Evolutionary conservation across 371 early-diverging fungal genomes (phyloP).

Genomic region (Lichtheimia hyalospora): DNA sequence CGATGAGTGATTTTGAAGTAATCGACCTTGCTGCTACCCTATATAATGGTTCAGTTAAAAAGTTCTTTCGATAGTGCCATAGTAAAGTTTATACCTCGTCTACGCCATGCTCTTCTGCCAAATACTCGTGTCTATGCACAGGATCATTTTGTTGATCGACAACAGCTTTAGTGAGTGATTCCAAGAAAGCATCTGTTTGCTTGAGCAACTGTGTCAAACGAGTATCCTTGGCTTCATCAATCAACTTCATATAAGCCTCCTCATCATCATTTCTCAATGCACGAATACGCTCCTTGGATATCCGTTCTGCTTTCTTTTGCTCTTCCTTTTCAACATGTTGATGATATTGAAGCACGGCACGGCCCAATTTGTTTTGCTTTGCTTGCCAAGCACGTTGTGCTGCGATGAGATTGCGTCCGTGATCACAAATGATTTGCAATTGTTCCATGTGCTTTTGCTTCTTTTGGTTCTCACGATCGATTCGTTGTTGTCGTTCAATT

Average conservation of each 20-base stretch:
- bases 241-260: constrained; percentile 92
- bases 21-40: constrained; percentile 61
- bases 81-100: neutral
- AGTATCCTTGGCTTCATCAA: constrained; percentile 95
- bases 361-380: constrained; percentile 73
- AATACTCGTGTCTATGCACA: constrained; percentile 30
- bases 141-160: constrained; percentile 76
- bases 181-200: constrained; percentile 89
- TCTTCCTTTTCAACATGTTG: constrained; percentile 89
- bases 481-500: constrained; percentile 85
- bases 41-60: neutral
- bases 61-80: neutral
- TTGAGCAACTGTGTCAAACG: constrained; percentile 89
- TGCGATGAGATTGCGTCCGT: constrained; percentile 72
- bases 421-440: constrained; percentile 72
- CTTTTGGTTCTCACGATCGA: constrained; percentile 86
- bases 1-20: constrained; percentile 90
- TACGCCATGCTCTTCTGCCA: neutral
- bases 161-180: constrained; percentile 76
- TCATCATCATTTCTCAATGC: constrained; percentile 96
- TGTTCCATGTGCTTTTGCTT: constrained; percentile 82
- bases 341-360: constrained; percentile 77
- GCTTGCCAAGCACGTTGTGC: constrained; percentile 66
- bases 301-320: constrained; percentile 77
- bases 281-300: constrained; percentile 91